These are phyloP conservation scores for Exutisphaerella laricina DNA, from an alignment of 2,329 filamentous ascomycete species.

Conservation along the genomic window DNA sequence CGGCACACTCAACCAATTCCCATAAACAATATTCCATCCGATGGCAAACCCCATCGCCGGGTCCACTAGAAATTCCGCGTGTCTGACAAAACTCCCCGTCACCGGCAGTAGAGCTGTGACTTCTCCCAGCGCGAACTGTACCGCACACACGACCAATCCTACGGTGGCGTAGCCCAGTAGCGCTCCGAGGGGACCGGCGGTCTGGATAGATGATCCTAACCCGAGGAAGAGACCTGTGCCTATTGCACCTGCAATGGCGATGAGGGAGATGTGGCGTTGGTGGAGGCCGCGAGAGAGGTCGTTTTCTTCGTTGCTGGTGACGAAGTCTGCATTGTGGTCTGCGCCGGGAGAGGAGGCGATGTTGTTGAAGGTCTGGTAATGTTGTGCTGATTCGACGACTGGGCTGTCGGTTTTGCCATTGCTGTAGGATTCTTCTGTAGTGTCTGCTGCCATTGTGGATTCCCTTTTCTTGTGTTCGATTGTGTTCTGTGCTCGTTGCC, in stretches of 20 bases:
- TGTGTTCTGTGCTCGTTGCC: neutral
- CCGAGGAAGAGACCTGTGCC: constrained; percentile 62
- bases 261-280: constrained; percentile 53
- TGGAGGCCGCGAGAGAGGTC: constrained; percentile 47
- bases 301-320: constrained; percentile 27
- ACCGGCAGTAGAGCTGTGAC: constrained; percentile 48
- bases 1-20: constrained; percentile 31
- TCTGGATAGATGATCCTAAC: constrained; percentile 48
- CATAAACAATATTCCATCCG: constrained; percentile 26
- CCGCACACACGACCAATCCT: constrained; percentile 46
- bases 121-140: constrained; percentile 49
- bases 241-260: constrained; percentile 67
- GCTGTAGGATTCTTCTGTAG: neutral
- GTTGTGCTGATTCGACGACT: neutral
- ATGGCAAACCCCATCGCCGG: constrained; percentile 36
- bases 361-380: constrained; percentile 9
- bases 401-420: neutral
- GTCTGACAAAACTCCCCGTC: constrained; percentile 46
- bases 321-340: constrained; percentile 21
- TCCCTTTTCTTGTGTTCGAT: neutral
- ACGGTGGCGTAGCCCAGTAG: constrained; percentile 50
- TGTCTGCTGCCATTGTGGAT: neutral
- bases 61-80: constrained; percentile 49
- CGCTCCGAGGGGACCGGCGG: constrained; percentile 48
- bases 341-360: constrained; percentile 4